Evolutionary conservation across 2,329 filamentous ascomycete genomes (phyloP), one percentile per base, ranked within the genome.

Genomic region (Alternaria gaisen): DNA sequence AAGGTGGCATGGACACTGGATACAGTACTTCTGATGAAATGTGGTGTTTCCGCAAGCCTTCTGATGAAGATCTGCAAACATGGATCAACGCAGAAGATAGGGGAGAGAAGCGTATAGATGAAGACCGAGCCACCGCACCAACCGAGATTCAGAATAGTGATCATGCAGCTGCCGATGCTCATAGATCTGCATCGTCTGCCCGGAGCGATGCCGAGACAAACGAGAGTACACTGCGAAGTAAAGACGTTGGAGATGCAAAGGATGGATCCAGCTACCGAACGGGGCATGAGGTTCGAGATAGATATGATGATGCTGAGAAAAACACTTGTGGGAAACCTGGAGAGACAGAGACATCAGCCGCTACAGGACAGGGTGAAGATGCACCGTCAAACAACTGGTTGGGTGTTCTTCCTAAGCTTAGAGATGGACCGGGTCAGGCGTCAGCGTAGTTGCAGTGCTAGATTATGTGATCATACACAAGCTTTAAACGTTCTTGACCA

Each of bases 31-130:
- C 80, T 14, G 67, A 84, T 53, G 85, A 87, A 70, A 76, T 86
- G 16, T 87, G 84, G 84, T 82, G 86, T 77, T 84, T 87, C 70
- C 76, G 79, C 50, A 76, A 73, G 50, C 73, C 76, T 8, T 67
- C 67, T 1, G 61, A 66, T n/a, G 62, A 72, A 53, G 69, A 72
- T 44, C 51, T 79, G 24, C 50, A 66, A 38, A 62, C 66, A 24
- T 77, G 74, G 74, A 64, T 71, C 11, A 42, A 58, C 12, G 43
- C 63, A 24, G 70, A 71, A 50, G 61, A 48, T 1, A 58, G 65
- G 41, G 69, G 67, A 11, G 65, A 68, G 30, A 60, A 68, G n/a
- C 63, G 70, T 9, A 65, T 69, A 41, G 64, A 71, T 34, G 56
- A 67, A 32, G 51, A 65, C 8, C 56, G 63, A 51, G 66, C 67